A percentile compares a stretch with the other conserved stretches of the same genome.
phyloP scores from a whole-genome alignment of 23 red algal genomes.

The Cyanidium caldarium region DNA sequence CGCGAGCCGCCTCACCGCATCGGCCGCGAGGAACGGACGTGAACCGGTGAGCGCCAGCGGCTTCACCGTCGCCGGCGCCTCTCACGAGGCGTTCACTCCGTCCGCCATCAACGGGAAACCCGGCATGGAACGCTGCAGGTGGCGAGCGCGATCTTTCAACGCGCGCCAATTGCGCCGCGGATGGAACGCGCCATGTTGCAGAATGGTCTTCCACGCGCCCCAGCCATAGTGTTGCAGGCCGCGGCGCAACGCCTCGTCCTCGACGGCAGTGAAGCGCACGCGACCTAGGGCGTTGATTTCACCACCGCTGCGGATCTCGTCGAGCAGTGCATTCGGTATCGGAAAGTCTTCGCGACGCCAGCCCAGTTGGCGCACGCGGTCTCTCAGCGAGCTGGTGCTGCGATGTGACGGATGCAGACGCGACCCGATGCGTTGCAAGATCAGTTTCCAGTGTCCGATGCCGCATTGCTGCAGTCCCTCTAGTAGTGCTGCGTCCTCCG shows the following conservation, averaged over 20 bases:
- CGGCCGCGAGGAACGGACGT: too few relatives aligned
- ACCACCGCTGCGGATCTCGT: too few relatives aligned
- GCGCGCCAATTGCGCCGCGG: not conserved
- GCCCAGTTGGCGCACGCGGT: not conserved
- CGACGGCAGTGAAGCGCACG: not conserved
- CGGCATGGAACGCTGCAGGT: not conserved
- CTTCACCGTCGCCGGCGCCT: too few relatives aligned
- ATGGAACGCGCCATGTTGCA: not conserved
- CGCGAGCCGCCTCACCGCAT: too few relatives aligned
- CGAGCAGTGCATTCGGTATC: too few relatives aligned
- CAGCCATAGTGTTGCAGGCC: not conserved
- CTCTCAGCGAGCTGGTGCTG: not conserved
- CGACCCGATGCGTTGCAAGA: not conserved
- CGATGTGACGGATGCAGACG: not conserved
- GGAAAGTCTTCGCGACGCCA: not conserved
- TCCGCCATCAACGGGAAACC: too few relatives aligned
- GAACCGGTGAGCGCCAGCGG: too few relatives aligned
- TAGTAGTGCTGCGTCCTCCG: not conserved
- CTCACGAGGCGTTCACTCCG: too few relatives aligned
- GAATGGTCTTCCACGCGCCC: not conserved
- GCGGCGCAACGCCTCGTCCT: not conserved
- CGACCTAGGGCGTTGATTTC: not conserved
- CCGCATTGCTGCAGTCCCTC: not conserved
- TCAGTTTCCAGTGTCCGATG: conserved; percentile 2
- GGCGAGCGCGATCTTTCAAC: not conserved